Evolutionary conservation across 371 early-diverging fungal species (phyloP).

Genomic region (Haplosporangium sp.): DNA sequence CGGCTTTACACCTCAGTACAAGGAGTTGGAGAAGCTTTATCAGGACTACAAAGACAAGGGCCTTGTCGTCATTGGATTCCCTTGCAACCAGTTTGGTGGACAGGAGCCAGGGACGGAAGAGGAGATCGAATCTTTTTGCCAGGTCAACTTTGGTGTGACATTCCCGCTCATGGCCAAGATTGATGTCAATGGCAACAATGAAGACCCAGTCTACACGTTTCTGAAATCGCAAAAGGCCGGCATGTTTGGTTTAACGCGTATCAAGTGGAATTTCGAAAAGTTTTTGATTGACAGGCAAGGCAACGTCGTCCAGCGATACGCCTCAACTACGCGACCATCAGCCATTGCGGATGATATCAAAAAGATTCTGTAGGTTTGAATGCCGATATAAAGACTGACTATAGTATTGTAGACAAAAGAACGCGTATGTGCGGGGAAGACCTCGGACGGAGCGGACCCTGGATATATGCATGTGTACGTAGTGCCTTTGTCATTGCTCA

Average conservation of each 20-base stretch:
- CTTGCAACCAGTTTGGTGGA: constrained; percentile 89
- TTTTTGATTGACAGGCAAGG: constrained; percentile 32
- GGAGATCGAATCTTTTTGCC: constrained; percentile 78
- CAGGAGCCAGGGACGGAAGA: constrained; percentile 74
- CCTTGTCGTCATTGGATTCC: constrained; percentile 83
- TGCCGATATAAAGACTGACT: no score
- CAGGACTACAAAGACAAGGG: constrained; percentile 84
- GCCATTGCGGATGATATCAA: constrained; percentile 66
- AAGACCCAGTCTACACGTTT: constrained; percentile 78
- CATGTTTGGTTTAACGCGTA: constrained; percentile 64
- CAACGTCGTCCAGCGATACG: constrained; percentile 71
- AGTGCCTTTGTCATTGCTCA: no score
- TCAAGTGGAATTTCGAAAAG: constrained; percentile 68
- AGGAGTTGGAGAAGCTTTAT: constrained; percentile 83
- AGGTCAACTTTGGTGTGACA: constrained; percentile 73
- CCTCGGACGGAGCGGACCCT: no score
- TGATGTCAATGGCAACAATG: constrained; percentile 86
- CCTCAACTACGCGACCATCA: constrained; percentile 67
- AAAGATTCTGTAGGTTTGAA: constrained; percentile 50
- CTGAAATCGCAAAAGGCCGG: constrained; percentile 75
- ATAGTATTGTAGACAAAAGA: no score
- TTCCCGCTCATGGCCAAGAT: constrained; percentile 91
- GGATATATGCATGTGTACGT: no score
- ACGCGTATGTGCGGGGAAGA: no score
- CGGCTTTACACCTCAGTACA: constrained; percentile 92